These are phyloP conservation scores for Monosporascus sp. DNA, from an alignment of 2,329 filamentous ascomycete species.

Conservation along the genomic window DNA sequence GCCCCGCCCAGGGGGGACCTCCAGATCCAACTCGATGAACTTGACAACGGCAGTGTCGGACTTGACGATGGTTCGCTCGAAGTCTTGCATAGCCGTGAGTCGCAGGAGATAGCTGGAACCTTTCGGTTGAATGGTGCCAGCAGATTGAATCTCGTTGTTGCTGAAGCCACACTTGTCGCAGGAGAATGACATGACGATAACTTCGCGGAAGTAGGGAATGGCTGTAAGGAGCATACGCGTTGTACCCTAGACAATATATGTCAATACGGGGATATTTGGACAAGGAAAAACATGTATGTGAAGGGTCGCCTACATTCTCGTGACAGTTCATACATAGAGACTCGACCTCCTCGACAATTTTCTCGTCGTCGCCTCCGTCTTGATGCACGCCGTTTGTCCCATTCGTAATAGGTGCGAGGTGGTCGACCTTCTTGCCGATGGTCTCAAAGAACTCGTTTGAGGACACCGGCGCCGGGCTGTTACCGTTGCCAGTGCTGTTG, in stretches of 20 bases:
- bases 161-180: slow-evolving; percentile 86
- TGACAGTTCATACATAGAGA: slow-evolving; percentile 85
- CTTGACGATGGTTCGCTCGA: slow-evolving; percentile 86
- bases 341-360: slow-evolving; percentile 64
- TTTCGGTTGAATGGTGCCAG: slow-evolving; percentile 85
- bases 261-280: background rate
- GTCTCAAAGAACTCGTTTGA: slow-evolving; percentile 54
- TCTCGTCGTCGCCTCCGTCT: slow-evolving; percentile 41
- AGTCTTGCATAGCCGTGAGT: slow-evolving; percentile 66
- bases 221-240: slow-evolving; percentile 84
- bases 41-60: slow-evolving; percentile 82
- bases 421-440: slow-evolving; percentile 57
- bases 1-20: slow-evolving; percentile 85
- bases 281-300: background rate
- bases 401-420: slow-evolving; percentile 35
- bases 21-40: slow-evolving; percentile 86
- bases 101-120: slow-evolving; percentile 80
- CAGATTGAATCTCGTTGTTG: slow-evolving; percentile 92
- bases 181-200: slow-evolving; percentile 94
- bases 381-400: slow-evolving; percentile 23
- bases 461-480: slow-evolving; percentile 16
- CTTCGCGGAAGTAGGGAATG: slow-evolving; percentile 96
- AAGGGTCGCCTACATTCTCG: slow-evolving; percentile 55
- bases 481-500: no score
- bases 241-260: slow-evolving; percentile 53